A percentile compares a stretch with the other conserved stretches of the same genome.
Conservation (phyloP, 2,329 filamentous ascomycete species). For the Aspergillus ruber region DNA sequence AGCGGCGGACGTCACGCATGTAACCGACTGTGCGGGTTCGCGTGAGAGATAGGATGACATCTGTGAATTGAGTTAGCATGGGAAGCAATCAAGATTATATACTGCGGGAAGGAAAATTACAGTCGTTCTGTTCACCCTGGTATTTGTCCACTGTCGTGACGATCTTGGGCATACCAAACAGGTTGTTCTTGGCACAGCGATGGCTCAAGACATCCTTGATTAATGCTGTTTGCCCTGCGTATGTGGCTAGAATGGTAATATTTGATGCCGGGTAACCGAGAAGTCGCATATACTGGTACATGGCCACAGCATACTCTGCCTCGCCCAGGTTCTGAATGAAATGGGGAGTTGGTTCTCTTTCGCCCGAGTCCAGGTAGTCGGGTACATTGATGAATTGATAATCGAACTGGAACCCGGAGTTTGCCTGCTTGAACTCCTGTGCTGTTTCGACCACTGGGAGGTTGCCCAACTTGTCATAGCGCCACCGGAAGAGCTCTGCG, state of each 20-base stretch:
- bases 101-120: slow-evolving; percentile 51
- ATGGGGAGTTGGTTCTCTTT: slow-evolving; percentile 83
- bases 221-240: slow-evolving; percentile 83
- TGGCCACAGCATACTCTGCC: slow-evolving; percentile 90
- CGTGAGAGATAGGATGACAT: slow-evolving; percentile 88
- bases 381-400: slow-evolving; percentile 96
- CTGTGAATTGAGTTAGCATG: slow-evolving; percentile 39
- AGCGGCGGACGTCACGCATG: slow-evolving; percentile 81
- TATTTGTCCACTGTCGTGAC: slow-evolving; percentile 98
- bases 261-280: slow-evolving; percentile 79
- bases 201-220: slow-evolving; percentile 80
- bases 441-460: slow-evolving; percentile 65
- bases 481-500: slow-evolving; percentile 86
- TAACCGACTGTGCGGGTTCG: slow-evolving; percentile 86
- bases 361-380: slow-evolving; percentile 84
- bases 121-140: slow-evolving; percentile 98
- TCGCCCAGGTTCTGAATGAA: slow-evolving; percentile 96
- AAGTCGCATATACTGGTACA: slow-evolving; percentile 96
- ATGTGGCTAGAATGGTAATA: slow-evolving; percentile 87
- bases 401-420: slow-evolving; percentile 86
- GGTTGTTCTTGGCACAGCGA: slow-evolving; percentile 70
- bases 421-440: slow-evolving; percentile 70
- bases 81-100: slow-evolving; percentile 4
- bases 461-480: slow-evolving; percentile 74
- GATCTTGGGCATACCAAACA: slow-evolving; percentile 84